These are phyloP conservation scores for Coprinopsis marcescibilis DNA, from an alignment of 768 basidiomycete species.

Conservation along the genomic window DNA sequence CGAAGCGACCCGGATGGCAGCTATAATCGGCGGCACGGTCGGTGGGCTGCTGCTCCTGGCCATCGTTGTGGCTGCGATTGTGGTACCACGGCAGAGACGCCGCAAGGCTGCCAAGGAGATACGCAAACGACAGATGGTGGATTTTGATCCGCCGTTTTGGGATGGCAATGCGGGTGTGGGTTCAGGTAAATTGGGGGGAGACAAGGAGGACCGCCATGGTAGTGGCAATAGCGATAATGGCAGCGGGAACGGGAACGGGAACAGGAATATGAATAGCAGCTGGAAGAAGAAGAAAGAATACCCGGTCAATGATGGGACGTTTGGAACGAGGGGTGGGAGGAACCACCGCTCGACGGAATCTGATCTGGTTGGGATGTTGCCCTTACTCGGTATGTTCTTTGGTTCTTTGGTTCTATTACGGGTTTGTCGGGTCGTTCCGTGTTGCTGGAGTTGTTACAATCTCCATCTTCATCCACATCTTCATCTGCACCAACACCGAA, in stretches of 20 bases:
- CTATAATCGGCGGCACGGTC: slow-evolving; percentile 1
- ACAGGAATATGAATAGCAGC: background rate
- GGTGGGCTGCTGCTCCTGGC: background rate
- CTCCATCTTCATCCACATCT: too few relatives aligned
- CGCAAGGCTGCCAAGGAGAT: background rate
- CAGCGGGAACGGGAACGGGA: too few relatives aligned
- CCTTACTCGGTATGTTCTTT: background rate
- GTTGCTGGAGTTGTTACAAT: background rate
- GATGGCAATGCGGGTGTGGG: background rate
- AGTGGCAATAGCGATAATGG: too few relatives aligned
- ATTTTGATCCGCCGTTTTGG: background rate
- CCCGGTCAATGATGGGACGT: too few relatives aligned
- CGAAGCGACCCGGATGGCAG: background rate
- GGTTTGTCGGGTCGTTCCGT: background rate
- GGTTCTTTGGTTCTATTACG: too few relatives aligned
- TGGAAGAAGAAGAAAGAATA: background rate
- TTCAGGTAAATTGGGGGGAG: background rate
- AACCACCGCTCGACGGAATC: background rate
- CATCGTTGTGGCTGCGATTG: background rate
- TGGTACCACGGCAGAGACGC: background rate
- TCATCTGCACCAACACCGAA: too few relatives aligned
- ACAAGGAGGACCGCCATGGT: too few relatives aligned
- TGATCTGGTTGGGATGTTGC: slow-evolving; percentile 5
- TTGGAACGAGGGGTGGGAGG: too few relatives aligned
- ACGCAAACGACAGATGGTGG: background rate